Evolutionary conservation across 2,329 filamentous ascomycete species (phyloP), one percentile per base, ranked within the genome.

Genomic region (Penicillium corylophilum): DNA sequence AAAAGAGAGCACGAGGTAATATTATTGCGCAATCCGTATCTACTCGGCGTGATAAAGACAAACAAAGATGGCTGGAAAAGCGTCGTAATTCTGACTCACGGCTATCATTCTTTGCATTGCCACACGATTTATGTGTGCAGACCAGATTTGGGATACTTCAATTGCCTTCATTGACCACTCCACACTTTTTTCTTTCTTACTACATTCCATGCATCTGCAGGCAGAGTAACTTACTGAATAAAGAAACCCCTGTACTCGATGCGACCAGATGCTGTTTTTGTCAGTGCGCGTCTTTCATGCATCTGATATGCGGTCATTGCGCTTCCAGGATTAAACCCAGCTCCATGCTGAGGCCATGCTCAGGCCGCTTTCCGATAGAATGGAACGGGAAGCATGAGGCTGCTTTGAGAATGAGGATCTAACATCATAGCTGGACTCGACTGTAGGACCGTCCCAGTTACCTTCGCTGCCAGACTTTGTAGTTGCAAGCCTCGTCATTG

Each of bases 221-320:
- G n/a, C 9, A 35, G 31, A 35, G n/a, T 16, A 7, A 35, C 8
- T 18, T 10, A 13, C 20, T 10, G 35, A 38, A 20, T 18, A 38
- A 12, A 18, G 16, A 13, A 20, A 13, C 16, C 16, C 18, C 1
- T 22, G 35, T 38, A 18, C 33, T 36, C 33, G 33, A 9, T 18
- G 9, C 18, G 35, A 38, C 18, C 39, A 41, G 22, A 24, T 49
- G 10, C 24, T n/a, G 9, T 26, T 43, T 46, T 46, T 26, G 48
- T 60, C 57, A 58, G 31, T 57, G 59, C 57, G 53, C 45, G 48
- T 53, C n/a, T n/a, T 47, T 44, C 47, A 50, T 53, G 48, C 54
- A 57, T 50, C 48, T 38, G 39, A 42, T 46, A 28, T 53, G 50
- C 42, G 53, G 50, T 47, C 55, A 53, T 51, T 44, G 55, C 55